Evolutionary conservation across 1,284 basidiomycete genomes (phyloP).

Genomic region (Afroboletus lepidellus): DNA sequence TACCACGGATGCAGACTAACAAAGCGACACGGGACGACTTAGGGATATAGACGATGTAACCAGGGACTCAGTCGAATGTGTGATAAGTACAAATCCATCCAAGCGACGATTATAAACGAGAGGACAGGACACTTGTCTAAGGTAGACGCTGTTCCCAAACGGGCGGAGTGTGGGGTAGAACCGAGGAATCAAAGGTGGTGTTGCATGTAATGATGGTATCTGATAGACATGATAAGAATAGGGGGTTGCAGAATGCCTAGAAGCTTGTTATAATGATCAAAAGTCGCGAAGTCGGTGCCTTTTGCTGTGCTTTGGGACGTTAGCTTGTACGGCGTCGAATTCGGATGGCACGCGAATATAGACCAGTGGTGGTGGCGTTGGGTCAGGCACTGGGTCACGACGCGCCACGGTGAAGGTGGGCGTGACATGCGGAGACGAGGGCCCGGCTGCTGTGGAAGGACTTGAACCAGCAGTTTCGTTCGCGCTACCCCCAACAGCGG

Average conservation of each 20-base stretch:
- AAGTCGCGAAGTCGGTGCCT: slow-evolving; percentile 14
- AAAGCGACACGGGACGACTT: background rate
- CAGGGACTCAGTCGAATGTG: slow-evolving; percentile 19
- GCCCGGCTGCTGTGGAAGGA: slow-evolving; percentile 8
- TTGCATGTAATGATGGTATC: slow-evolving; percentile 7
- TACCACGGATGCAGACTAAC: no score
- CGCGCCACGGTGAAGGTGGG: slow-evolving; percentile 50
- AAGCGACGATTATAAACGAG: slow-evolving; percentile 37
- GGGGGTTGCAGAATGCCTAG: background rate
- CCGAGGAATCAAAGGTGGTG: slow-evolving; percentile 3
- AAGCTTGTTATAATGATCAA: slow-evolving; percentile 5
- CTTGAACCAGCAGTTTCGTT: slow-evolving; percentile 39
- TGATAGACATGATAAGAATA: slow-evolving; percentile 4
- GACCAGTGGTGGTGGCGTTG: slow-evolving; percentile 15
- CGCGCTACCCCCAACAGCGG: slow-evolving; percentile 65
- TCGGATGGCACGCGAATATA: slow-evolving; percentile 7
- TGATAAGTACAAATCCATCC: slow-evolving; percentile 28
- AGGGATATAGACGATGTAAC: slow-evolving; percentile 11
- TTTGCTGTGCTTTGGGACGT: slow-evolving; percentile 10
- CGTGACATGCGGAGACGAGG: slow-evolving; percentile 25
- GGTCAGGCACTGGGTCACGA: slow-evolving; percentile 18
- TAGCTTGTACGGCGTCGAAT: background rate
- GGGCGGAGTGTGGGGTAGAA: background rate
- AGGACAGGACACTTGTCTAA: slow-evolving; percentile 37
- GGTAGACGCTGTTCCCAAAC: slow-evolving; percentile 24